Evolutionary conservation across 73 alveolate species (phyloP), one percentile per base, ranked within the genome.

Genomic region (Stentor roeselii): DNA sequence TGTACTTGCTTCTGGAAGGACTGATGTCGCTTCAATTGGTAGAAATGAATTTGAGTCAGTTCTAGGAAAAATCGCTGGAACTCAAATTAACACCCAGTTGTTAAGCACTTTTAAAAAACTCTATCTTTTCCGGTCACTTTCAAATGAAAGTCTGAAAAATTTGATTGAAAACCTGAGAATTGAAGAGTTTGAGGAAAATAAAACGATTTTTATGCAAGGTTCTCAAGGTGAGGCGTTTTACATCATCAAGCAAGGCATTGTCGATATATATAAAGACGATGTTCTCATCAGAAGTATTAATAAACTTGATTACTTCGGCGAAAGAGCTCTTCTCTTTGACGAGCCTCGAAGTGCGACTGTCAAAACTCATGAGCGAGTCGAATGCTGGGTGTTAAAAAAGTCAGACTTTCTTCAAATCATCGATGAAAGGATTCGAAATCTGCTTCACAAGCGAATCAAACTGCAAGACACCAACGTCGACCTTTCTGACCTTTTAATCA

Each of bases 301-400:
- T 42, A 84, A 60, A 42, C 83, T 75, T 42, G 92, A 87, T 75
- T 87, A 82, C 82, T 87, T 87, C 38, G 92, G 92, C 3, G 92
- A 87, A 87, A 87, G 92, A 87, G 42, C 90, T 14, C 75, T 87
- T 35, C 85, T 87, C 58, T 80, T 82, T 27, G 59, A 87, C 40
- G 92, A 87, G 85, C 83, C 83, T 60, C 41, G 90, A 32, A 58
- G 86, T 35, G 92, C 92, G 21, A 87, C 92, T 15, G 78, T 78
- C 32, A 78, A 40, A 78, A 88, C 90, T 3, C 34, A 38, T 2
- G 88, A 83, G 0, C 58, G 82, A 35, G 84, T 75, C 3, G 83
- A 36, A 39, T 86, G 76, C 34, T 86, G 60, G 59, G 75, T 78
- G 82, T 42, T 86, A 27, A 76, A 67, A 36, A 78, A 78, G 75